A percentile compares a stretch with the other conserved stretches of the same genome.
These are phyloP conservation scores for Quercus alba DNA, from an alignment of 306 rosid genomes.

Conservation along the genomic window DNA sequence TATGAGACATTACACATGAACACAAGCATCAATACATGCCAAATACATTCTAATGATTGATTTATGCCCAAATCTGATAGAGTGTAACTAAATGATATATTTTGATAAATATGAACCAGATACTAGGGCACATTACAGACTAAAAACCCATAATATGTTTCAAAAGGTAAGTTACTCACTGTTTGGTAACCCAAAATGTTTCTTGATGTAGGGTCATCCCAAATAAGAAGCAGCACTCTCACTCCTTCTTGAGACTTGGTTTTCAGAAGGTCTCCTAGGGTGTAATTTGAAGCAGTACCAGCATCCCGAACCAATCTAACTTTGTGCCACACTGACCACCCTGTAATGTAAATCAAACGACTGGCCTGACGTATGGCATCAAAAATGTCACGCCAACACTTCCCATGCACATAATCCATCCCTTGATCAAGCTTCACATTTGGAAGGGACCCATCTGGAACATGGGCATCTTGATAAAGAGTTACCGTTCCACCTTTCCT, in stretches of 20 bases:
- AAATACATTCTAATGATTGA: background rate
- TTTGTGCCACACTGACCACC: conserved; percentile 98
- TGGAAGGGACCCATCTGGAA: conserved; percentile 79
- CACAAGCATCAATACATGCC: background rate
- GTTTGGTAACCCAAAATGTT: conserved; percentile 79
- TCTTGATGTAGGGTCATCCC: conserved; percentile 99
- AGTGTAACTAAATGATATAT: background rate
- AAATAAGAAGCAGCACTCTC: conserved; percentile 90
- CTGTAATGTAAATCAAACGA: conserved; percentile 79
- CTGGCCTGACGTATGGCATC: conserved; percentile 70
- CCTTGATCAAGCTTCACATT: conserved; percentile 60
- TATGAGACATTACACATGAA: background rate
- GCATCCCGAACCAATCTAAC: conserved; percentile 73
- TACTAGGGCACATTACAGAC: background rate
- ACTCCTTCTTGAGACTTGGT: conserved; percentile 93
- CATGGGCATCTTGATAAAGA: conserved; percentile 94
- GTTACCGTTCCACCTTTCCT: conserved; percentile 84
- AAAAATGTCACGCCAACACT: conserved; percentile 85
- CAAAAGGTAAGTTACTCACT: conserved; percentile 44
- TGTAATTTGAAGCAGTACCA: conserved; percentile 30
- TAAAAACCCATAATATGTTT: conserved; percentile 7
- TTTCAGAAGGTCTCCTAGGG: conserved; percentile 80
- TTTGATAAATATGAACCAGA: background rate
- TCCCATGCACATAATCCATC: conserved; percentile 64
- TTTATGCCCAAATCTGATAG: background rate